Percentiles rank a stretch among this genome's conserved stretches.
phyloP scores from a whole-genome alignment of 2,329 filamentous ascomycete species.

The Fusarium dlaminii region DNA sequence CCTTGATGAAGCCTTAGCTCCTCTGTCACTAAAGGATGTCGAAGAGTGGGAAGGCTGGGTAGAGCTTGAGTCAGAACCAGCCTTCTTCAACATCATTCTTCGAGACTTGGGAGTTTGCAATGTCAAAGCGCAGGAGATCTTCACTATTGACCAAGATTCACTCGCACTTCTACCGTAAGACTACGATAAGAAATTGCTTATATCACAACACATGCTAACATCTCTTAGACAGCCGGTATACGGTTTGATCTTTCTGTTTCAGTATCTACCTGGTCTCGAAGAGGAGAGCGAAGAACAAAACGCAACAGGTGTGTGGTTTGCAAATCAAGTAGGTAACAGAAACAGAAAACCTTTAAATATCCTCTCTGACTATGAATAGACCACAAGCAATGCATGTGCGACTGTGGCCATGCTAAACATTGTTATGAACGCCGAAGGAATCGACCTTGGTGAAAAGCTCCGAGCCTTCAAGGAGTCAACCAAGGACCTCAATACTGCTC shows the following conservation, averaged over 20 bases:
- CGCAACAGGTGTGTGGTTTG: slow-evolving; percentile 82
- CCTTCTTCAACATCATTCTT: slow-evolving; percentile 87
- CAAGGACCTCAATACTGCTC: slow-evolving; percentile 70
- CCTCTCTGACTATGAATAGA: slow-evolving; percentile 57
- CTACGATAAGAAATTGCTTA: no score
- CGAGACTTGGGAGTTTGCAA: slow-evolving; percentile 78
- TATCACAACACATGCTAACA: slow-evolving; percentile 12
- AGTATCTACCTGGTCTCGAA: slow-evolving; percentile 67
- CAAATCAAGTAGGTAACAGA: slow-evolving; percentile 75
- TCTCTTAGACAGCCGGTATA: slow-evolving; percentile 73
- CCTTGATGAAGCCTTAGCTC: slow-evolving; percentile 57
- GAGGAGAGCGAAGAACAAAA: slow-evolving; percentile 64
- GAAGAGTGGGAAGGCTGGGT: slow-evolving; percentile 77
- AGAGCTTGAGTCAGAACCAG: slow-evolving; percentile 91
- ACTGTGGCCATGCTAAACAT: slow-evolving; percentile 95
- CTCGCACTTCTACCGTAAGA: slow-evolving; percentile 70
- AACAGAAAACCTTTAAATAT: background rate
- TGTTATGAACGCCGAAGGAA: slow-evolving; percentile 79
- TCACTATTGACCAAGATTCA: slow-evolving; percentile 73
- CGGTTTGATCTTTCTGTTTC: slow-evolving; percentile 90
- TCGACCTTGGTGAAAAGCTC: slow-evolving; percentile 77
- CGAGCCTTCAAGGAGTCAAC: slow-evolving; percentile 79
- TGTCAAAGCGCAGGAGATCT: slow-evolving; percentile 80
- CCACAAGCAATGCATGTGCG: slow-evolving; percentile 85
- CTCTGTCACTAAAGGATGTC: slow-evolving; percentile 62